These are phyloP conservation scores for Immersiporthe knoxdaviesiana DNA, from an alignment of 2,329 filamentous ascomycete genomes.

Conservation along the genomic window DNA sequence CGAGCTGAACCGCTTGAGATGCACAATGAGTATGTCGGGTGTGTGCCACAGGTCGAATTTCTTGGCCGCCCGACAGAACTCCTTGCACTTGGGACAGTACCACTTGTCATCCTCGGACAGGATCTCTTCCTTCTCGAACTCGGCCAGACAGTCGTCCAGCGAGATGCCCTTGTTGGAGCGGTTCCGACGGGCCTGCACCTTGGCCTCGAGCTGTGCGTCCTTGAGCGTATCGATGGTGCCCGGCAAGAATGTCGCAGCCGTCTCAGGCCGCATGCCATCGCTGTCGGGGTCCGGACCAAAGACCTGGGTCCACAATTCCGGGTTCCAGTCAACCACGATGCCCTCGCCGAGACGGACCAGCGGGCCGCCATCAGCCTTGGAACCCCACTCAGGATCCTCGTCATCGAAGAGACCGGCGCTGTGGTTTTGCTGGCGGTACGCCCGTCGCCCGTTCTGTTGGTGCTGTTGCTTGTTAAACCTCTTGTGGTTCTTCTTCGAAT, in stretches of 20 bases:
- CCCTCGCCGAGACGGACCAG: constrained; percentile 81
- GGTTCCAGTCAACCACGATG: constrained; percentile 84
- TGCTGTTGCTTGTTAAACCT: constrained; percentile 50
- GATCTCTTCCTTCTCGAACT: constrained; percentile 92
- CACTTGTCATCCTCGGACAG: constrained; percentile 95
- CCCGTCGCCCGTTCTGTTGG: constrained; percentile 33
- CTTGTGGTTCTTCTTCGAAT: constrained; percentile 55
- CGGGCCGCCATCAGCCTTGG: constrained; percentile 54
- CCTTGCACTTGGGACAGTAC: constrained; percentile 97
- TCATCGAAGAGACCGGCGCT: constrained; percentile 37
- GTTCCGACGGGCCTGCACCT: constrained; percentile 63
- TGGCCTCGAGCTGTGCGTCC: constrained; percentile 67
- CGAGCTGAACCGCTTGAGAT: constrained; percentile 93
- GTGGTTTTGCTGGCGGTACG: constrained; percentile 29
- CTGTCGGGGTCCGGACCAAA: constrained; percentile 57
- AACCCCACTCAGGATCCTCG: constrained; percentile 39
- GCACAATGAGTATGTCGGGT: constrained; percentile 91
- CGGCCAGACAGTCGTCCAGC: constrained; percentile 87
- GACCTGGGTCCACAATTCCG: constrained; percentile 69
- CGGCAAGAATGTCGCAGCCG: constrained; percentile 58
- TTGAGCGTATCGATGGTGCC: constrained; percentile 54
- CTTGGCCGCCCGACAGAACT: constrained; percentile 89
- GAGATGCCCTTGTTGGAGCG: constrained; percentile 78
- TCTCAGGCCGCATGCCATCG: constrained; percentile 56
- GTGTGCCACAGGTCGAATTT: constrained; percentile 97